Evolutionary conservation across 352 stramenopile genomes (phyloP).

Genomic region (Phytopythium sindhum): DNA sequence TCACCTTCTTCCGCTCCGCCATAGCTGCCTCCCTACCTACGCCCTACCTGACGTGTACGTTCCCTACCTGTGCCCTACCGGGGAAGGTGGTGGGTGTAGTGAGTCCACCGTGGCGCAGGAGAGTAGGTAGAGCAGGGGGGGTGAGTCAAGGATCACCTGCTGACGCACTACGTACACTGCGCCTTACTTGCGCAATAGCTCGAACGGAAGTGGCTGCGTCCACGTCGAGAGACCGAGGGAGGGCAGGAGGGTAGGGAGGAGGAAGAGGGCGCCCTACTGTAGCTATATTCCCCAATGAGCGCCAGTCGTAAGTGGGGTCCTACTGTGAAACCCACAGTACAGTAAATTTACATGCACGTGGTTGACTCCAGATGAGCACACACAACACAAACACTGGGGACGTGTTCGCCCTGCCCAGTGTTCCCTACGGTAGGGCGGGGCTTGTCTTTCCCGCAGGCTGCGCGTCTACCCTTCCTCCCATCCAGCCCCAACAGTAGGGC

Average conservation of each 20-base stretch:
- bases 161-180: too few relatives aligned
- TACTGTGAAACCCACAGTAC: neutral
- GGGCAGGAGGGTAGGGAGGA: neutral
- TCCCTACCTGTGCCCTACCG: too few relatives aligned
- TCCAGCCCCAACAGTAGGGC: too few relatives aligned
- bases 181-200: neutral
- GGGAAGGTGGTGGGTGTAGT: too few relatives aligned
- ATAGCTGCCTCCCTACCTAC: neutral
- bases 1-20: conserved; percentile 25
- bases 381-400: too few relatives aligned
- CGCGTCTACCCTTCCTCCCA: neutral
- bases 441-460: neutral
- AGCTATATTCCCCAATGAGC: neutral
- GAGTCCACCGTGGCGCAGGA: too few relatives aligned
- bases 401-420: too few relatives aligned
- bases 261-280: neutral
- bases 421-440: neutral
- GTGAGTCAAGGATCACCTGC: too few relatives aligned
- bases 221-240: neutral
- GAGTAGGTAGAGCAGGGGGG: too few relatives aligned
- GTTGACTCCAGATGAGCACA: neutral
- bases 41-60: neutral
- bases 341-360: neutral
- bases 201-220: neutral
- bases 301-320: neutral